Percentiles rank a stretch among this genome's conserved stretches.
phyloP scores from a whole-genome alignment of 1,139 yeast species.

The Magnusiomyces fungicola region DNA sequence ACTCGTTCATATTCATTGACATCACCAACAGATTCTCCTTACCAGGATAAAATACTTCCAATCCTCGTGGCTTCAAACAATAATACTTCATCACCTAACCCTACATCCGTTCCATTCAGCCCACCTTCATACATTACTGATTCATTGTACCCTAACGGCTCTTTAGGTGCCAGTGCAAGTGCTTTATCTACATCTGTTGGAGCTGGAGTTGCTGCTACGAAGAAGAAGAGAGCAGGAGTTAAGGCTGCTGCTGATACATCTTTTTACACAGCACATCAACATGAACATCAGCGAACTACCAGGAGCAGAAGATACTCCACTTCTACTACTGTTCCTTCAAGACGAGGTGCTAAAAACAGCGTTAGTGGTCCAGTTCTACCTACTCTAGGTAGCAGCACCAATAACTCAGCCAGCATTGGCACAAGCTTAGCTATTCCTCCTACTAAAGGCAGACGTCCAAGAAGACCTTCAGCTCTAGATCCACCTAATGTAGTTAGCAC shows the following conservation, averaged over 20 bases:
- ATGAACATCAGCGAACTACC: conserved; percentile 1
- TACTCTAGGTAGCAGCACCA: background rate
- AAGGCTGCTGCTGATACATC: conserved; percentile 1
- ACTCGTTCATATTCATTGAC: conserved; percentile 15
- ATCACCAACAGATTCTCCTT: too few species aligned
- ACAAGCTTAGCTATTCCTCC: background rate
- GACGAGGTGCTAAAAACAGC: background rate
- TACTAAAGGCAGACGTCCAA: background rate
- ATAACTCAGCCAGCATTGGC: background rate
- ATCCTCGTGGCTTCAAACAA: too few species aligned
- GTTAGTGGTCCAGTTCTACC: background rate
- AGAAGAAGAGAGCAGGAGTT: too few species aligned
- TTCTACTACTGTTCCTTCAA: background rate
- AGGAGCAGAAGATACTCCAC: conserved; percentile 1
- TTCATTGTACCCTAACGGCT: conserved; percentile 16
- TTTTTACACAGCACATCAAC: background rate
- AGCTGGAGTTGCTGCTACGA: too few species aligned
- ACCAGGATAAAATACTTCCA: too few species aligned
- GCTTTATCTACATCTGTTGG: too few species aligned
- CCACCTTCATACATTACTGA: conserved; percentile 19
- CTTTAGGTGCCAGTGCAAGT: background rate
- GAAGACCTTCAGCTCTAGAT: conserved; percentile 1
- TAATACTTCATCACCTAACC: too few species aligned
- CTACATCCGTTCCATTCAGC: too few species aligned
- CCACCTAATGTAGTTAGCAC: conserved; percentile 1